Percentiles rank a stretch among this genome's conserved stretches.
Evolutionary conservation across 202 grass and related monocot species (phyloP).

Genomic region (Panicum virgatum): DNA sequence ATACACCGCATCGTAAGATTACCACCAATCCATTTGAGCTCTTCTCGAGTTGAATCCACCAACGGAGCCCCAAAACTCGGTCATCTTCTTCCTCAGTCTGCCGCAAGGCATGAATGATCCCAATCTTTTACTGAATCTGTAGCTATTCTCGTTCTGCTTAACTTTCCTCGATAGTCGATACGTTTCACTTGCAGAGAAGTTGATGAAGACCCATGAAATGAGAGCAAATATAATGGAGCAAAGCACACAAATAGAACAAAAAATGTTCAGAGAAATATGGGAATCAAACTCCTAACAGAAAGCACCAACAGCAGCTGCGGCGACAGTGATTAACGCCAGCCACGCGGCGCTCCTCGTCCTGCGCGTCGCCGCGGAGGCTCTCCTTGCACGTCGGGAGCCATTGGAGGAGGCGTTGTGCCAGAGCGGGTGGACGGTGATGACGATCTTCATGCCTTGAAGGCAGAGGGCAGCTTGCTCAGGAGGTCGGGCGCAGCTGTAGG

Average conservation of each 20-base stretch:
- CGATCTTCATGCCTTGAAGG: slow-evolving; percentile 75
- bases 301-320: neutral
- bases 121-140: neutral
- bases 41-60: no score
- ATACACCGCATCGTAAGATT: no score
- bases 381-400: neutral
- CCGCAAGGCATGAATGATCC: no score
- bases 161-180: neutral
- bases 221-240: neutral
- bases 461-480: no score
- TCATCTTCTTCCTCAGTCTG: no score
- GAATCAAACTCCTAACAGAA: neutral
- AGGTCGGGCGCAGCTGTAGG: no score
- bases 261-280: neutral
- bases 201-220: neutral
- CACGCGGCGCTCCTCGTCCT: neutral
- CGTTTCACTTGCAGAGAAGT: neutral
- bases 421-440: slow-evolving; percentile 55
- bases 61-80: no score
- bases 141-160: neutral
- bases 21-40: no score
- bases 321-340: neutral
- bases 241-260: neutral
- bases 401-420: slow-evolving; percentile 21
- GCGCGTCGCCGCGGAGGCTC: neutral